These are phyloP conservation scores for Scedosporium aurantiacum DNA, from an alignment of 2,329 filamentous ascomycete genomes.

Conservation along the genomic window DNA sequence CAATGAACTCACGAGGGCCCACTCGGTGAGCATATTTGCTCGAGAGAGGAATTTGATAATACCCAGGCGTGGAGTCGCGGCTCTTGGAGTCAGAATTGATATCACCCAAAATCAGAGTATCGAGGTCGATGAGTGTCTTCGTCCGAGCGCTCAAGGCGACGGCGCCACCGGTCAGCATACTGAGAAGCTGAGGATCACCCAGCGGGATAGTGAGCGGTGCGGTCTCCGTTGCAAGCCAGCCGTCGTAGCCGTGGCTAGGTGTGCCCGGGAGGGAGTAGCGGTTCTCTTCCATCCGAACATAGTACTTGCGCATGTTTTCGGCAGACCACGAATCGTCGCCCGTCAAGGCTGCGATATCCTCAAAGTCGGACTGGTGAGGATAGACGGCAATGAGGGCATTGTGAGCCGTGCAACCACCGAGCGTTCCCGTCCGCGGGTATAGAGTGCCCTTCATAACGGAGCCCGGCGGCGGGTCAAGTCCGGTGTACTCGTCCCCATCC, in stretches of 20 bases:
- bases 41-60: slow-evolving; percentile 33
- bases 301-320: slow-evolving; percentile 47
- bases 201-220: neutral
- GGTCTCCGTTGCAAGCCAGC: slow-evolving; percentile 12
- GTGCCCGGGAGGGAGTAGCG: slow-evolving; percentile 31
- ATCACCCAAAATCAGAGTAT: slow-evolving; percentile 32
- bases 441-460: slow-evolving; percentile 28
- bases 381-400: slow-evolving; percentile 40
- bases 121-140: slow-evolving; percentile 16
- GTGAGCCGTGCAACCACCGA: slow-evolving; percentile 40
- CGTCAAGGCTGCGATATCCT: neutral
- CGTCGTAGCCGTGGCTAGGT: slow-evolving; percentile 36
- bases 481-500: slow-evolving; percentile 22
- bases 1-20: slow-evolving; percentile 7
- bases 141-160: neutral
- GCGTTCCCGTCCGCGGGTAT: slow-evolving; percentile 32
- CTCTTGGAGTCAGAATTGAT: slow-evolving; percentile 33
- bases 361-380: slow-evolving; percentile 24
- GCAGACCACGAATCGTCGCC: slow-evolving; percentile 15
- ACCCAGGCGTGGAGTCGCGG: slow-evolving; percentile 34
- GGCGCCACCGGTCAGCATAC: slow-evolving; percentile 27
- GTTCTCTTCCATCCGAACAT: slow-evolving; percentile 40
- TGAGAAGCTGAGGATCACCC: slow-evolving; percentile 33
- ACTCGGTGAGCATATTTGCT: slow-evolving; percentile 20
- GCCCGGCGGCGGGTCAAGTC: slow-evolving; percentile 22